phyloP scores from a whole-genome alignment of 2,329 filamentous ascomycete species.

The Fusarium heterosporum region DNA sequence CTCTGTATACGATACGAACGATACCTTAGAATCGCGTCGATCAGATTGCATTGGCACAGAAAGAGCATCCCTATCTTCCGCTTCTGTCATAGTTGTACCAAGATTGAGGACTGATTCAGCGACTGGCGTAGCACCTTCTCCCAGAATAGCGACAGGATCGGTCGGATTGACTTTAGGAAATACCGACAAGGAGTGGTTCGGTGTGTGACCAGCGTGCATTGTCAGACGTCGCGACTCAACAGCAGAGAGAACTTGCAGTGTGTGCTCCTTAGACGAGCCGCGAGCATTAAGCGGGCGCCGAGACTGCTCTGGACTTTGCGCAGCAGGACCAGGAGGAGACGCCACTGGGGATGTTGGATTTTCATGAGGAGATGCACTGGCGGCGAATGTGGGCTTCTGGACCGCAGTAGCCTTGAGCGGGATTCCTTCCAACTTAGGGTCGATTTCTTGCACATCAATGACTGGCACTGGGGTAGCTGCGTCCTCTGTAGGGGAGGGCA shows the following conservation, averaged over 20 bases:
- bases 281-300: constrained; percentile 27
- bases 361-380: constrained; percentile 44
- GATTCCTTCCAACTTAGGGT: constrained; percentile 70
- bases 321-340: constrained; percentile 44
- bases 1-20: constrained; percentile 18
- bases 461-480: constrained; percentile 55
- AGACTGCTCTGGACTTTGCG: constrained; percentile 26
- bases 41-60: constrained; percentile 13
- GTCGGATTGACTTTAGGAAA: constrained; percentile 60
- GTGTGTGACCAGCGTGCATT: constrained; percentile 73
- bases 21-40: constrained; percentile 36
- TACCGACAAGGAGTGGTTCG: constrained; percentile 68
- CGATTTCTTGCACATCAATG: constrained; percentile 69
- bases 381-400: constrained; percentile 64
- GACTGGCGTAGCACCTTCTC: constrained; percentile 48
- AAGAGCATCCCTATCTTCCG: constrained; percentile 2
- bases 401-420: constrained; percentile 66
- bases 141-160: constrained; percentile 46
- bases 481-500: constrained; percentile 50
- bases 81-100: constrained; percentile 7
- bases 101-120: constrained; percentile 35
- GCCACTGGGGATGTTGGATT: constrained; percentile 50
- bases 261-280: constrained; percentile 55
- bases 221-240: constrained; percentile 65
- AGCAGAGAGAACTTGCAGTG: constrained; percentile 60